These are phyloP conservation scores for Camelina laxa DNA, from an alignment of 345 rosid genomes.

Conservation along the genomic window DNA sequence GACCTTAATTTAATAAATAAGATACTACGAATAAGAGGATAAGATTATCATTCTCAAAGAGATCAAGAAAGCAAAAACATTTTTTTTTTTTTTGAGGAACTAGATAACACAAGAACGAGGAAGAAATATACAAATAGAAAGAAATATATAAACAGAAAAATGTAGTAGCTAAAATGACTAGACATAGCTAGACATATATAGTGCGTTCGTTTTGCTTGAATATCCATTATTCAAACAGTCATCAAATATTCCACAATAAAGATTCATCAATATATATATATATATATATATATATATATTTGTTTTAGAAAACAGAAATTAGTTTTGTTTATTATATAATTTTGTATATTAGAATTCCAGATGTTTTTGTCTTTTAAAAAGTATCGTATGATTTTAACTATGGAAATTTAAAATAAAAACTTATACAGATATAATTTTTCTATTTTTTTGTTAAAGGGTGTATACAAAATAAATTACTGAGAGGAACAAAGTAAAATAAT, in stretches of 20 bases:
- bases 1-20: conserved; percentile 37
- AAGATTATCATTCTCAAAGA: background rate
- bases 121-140: background rate
- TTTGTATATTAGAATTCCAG: conserved; percentile 19
- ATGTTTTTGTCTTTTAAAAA: background rate
- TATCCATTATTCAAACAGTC: conserved; percentile 36
- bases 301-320: background rate
- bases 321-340: background rate
- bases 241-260: conserved; percentile 20
- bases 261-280: conserved; percentile 8
- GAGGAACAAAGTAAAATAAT: background rate
- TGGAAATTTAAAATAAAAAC: background rate
- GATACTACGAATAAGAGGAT: background rate
- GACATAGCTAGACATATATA: background rate
- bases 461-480: background rate
- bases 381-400: background rate
- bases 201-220: background rate
- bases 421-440: background rate
- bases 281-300: background rate
- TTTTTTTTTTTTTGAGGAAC: background rate
- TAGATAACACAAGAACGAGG: background rate
- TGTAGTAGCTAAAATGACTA: conserved; percentile 18
- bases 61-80: conserved; percentile 17
- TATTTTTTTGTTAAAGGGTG: too few relatives aligned
- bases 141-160: conserved; percentile 23